phyloP scores from a whole-genome alignment of 2,329 filamentous ascomycete species.

The Hymenoscyphus occultus region DNA sequence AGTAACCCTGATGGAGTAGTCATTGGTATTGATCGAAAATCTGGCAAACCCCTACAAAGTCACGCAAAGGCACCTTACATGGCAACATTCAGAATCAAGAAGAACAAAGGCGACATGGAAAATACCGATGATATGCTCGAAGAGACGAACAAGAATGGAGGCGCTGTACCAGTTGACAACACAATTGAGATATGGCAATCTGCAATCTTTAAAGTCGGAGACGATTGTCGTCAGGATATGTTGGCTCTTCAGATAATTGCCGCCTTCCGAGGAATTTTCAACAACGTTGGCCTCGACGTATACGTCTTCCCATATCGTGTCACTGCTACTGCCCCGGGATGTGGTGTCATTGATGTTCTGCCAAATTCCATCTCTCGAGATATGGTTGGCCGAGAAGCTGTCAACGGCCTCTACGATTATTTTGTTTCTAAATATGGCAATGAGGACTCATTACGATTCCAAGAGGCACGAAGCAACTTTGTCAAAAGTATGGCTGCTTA shows the following conservation, averaged over 20 bases:
- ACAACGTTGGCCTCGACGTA: slow-evolving; percentile 89
- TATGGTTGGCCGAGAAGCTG: slow-evolving; percentile 96
- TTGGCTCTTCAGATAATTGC: slow-evolving; percentile 97
- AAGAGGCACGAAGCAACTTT: slow-evolving; percentile 93
- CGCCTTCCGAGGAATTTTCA: slow-evolving; percentile 95
- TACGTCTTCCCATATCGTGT: slow-evolving; percentile 97
- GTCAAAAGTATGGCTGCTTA: slow-evolving; percentile 99
- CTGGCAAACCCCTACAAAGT: slow-evolving; percentile 93
- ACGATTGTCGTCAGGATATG: slow-evolving; percentile 96
- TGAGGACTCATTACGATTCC: slow-evolving; percentile 91
- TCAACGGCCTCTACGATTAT: slow-evolving; percentile 98
- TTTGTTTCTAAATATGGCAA: slow-evolving; percentile 97
- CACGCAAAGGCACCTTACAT: slow-evolving; percentile 99
- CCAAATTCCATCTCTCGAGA: slow-evolving; percentile 97
- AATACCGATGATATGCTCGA: slow-evolving; percentile 52
- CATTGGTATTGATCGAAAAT: slow-evolving; percentile 96
- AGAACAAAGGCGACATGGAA: slow-evolving; percentile 58
- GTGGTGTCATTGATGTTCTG: slow-evolving; percentile 95
- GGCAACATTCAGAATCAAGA: slow-evolving; percentile 97
- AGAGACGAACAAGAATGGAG: slow-evolving; percentile 43
- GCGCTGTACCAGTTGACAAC: slow-evolving; percentile 42
- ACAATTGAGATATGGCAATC: slow-evolving; percentile 97
- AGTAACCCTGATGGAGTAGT: slow-evolving; percentile 97
- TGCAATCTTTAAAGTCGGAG: slow-evolving; percentile 98
- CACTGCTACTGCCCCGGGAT: slow-evolving; percentile 93